Evolutionary conservation across 176 grass and related monocot species (phyloP), one percentile per base, ranked within the genome.

Genomic region (Oryza punctata): DNA sequence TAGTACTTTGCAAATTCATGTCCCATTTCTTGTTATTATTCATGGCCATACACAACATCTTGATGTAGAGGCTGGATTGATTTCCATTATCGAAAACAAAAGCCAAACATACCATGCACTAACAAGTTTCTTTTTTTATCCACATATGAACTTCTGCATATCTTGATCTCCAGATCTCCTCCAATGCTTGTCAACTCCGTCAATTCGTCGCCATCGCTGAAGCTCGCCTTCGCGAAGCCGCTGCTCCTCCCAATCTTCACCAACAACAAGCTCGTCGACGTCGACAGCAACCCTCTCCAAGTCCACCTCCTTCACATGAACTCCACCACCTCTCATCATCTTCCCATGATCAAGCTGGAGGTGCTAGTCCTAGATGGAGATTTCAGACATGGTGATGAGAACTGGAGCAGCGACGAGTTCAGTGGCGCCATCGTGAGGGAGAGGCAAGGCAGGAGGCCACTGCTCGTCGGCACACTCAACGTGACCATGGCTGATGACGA

Each of bases 401-500:
- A 23, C 0, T 88, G 89, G 85, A 88, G 59, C 13, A 77, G 85
- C 7, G 81, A 78, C 3, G 85, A 91, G 4, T 91, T 91, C 67
- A 70, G 80, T 4, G 52, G 13, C 16, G 72, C 73, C 3, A 67
- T 91, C n/a, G 24, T 87, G 44, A 81, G 50, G 63, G 69, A 69
- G 71, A 71, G 89, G 7, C 9, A 67, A 7, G 81, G 69, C 25
- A 85, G 40, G 73, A 91, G 70, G 54, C 85, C 85, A 6, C 44
- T 91, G 26, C 81, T 91, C 1, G 30, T 79, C 0, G 85, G 85
- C 24, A 43, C 33, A 3, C 69, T 87, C 4, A 85, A 33, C 26
- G 44, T 49, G 6, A 52, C 82, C 19, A 65, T 71, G 47, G 45
- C 61, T 50, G 40, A 12, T 1, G 63, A 29, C 0, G 2, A 11